Base-by-base conservation (phyloP, 345 rosid genomes). In the Eucalyptus fibrosa region DNA sequence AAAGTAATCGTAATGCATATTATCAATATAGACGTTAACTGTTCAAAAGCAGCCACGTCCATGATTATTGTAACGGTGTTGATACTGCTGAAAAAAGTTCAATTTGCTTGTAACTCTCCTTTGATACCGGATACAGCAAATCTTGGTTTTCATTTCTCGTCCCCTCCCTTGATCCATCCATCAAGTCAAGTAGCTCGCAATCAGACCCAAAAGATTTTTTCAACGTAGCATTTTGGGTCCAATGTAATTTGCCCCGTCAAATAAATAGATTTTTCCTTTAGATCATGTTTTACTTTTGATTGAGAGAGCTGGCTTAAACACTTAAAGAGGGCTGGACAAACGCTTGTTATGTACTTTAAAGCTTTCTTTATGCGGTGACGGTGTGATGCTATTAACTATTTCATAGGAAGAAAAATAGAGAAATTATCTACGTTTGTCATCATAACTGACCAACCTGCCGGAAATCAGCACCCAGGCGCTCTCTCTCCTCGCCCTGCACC, bases 401-500 rank as follows among this genome's bases (percentile, higher is more conserved):
- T 30, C 17, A 32, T 0, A 9, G 40, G 77, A 67, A 67, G 44
- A 32, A 34, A 85, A 49, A 7, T 32, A 83, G 87, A 23, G 51
- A 83, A 44, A 7, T 13, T 9, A 21, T 85, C 12, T 3, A 80
- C 92, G 4, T 91, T 67, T n/a, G 19, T 65, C 40, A 8, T n/a
- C 37, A 16, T 65, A 8, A 65, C 77, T n/a, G 17, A n/a, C 77
- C 9, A 65, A 91, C 88, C 49, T 89, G 87, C 90, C 91, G 89
- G 62, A 93, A 91, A 88, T 95, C 93, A 19, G 88, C 80, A 13
- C 92, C 94, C 17, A 89, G 15, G 34, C 85, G 89, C 28, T 88
- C 86, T 59, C 92, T 90, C 51, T 92, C 95, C 32, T 91, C 91
- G 44, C 93, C 93, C 85, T 87, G 28, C 72, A 94, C 90, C 14